Conservation (phyloP, 768 basidiomycete genomes). For the Calocera cornea region DNA sequence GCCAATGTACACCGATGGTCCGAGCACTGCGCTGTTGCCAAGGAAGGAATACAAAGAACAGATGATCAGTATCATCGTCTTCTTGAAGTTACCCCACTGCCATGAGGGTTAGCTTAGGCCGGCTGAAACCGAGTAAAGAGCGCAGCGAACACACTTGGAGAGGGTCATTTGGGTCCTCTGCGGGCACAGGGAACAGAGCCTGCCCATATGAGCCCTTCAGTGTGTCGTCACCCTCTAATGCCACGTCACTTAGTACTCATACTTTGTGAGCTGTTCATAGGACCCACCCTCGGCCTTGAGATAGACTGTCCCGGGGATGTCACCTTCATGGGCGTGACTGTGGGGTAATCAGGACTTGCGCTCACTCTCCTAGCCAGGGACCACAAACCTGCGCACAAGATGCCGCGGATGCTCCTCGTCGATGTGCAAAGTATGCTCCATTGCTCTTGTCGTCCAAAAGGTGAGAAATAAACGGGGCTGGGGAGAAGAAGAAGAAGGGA, state of each 20-base stretch:
- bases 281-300: constrained; percentile 3
- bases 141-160: background rate
- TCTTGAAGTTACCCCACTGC: constrained; percentile 8
- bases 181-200: constrained; percentile 9
- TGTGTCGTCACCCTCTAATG: constrained; percentile 9
- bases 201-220: constrained; percentile 3
- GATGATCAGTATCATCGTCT: constrained; percentile 8
- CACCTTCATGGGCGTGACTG: constrained; percentile 8
- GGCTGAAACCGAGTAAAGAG: background rate
- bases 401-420: background rate
- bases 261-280: background rate
- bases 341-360: too few species aligned
- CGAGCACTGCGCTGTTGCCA: constrained; percentile 4
- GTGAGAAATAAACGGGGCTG: background rate
- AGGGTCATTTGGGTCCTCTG: constrained; percentile 10
- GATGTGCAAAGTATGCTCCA: background rate
- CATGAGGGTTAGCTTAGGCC: background rate
- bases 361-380: background rate
- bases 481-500: background rate
- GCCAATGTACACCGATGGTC: constrained; percentile 7
- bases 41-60: constrained; percentile 7
- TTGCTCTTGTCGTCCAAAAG: background rate
- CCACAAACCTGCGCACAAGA: background rate
- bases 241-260: too few species aligned
- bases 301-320: constrained; percentile 10